Evolutionary conservation across 306 rosid species (phyloP), one percentile per base, ranked within the genome.

Genomic region (Corylus avellana): DNA sequence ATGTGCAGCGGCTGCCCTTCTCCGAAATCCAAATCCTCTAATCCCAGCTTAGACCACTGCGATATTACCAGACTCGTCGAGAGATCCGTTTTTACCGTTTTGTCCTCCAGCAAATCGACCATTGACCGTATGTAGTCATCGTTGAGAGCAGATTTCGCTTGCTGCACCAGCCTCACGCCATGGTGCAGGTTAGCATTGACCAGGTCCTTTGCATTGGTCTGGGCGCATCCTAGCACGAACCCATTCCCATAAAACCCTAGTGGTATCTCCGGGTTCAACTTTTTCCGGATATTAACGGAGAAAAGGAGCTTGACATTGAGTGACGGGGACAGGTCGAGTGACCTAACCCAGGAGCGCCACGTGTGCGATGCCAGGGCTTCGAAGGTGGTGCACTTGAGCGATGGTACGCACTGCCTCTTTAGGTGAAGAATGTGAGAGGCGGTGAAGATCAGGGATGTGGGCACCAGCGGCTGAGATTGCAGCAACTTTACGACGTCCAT

Each of bases 271-370:
- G 90, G 87, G 29, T 6, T 75, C 25, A 88, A 0, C 46, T 55
- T 77, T 32, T 50, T 62, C 0, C 98, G 80, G 29, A 94, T 53
- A 67, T 87, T 94, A 46, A 92, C 88, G 0, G 97, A 92, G 87
- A 94, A 94, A 13, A 94, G 96, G 11, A 94, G 88, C 82, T 94
- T 94, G n/a, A 84, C 89, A 0, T 17, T 27, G 12, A 78, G 83
- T 0, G 77, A 72, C 4, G 92, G 87, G 0, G 85, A 35, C 8
- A 84, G 72, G 69, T 83, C 79, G 17, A 92, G 80, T 3, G 96
- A 85, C 25, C 83, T 75, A 63, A 92, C 83, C 98, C 98, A 94
- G 11, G 91, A 89, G 39, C 96, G 93, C 98, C 98, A 94, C 62
- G 96, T 94, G 89, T 94, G 98, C 0, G 97, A 76, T 0, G 98